These are phyloP conservation scores for Aspergillus candidus DNA, from an alignment of 2,329 filamentous ascomycete species.

Conservation along the genomic window DNA sequence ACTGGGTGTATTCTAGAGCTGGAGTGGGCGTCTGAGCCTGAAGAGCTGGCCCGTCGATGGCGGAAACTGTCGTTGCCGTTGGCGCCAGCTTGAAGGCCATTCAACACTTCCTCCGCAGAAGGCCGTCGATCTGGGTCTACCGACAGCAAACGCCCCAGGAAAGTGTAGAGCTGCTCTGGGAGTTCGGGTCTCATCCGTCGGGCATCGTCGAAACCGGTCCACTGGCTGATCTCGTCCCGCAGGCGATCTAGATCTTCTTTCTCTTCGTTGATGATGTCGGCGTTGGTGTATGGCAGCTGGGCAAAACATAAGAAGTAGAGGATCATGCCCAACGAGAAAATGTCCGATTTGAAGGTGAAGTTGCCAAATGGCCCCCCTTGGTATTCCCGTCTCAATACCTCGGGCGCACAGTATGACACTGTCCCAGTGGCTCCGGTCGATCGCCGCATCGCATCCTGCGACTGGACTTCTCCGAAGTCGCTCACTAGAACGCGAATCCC, in stretches of 20 bases:
- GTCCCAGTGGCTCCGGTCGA: slow-evolving; percentile 93
- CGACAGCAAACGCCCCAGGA: slow-evolving; percentile 74
- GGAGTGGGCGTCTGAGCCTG: slow-evolving; percentile 27
- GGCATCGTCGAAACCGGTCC: slow-evolving; percentile 80
- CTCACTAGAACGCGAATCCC: slow-evolving; percentile 80
- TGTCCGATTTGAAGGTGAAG: slow-evolving; percentile 93
- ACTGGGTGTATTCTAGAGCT: slow-evolving; percentile 35
- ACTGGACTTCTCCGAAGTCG: slow-evolving; percentile 95
- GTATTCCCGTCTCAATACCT: slow-evolving; percentile 66
- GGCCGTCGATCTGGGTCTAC: slow-evolving; percentile 71
- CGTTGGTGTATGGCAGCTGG: slow-evolving; percentile 73
- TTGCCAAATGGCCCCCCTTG: slow-evolving; percentile 71
- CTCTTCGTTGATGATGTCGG: slow-evolving; percentile 82
- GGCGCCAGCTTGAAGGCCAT: slow-evolving; percentile 64
- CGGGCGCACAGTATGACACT: slow-evolving; percentile 94
- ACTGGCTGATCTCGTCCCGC: slow-evolving; percentile 75
- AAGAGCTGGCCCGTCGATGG: slow-evolving; percentile 28
- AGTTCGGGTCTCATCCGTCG: slow-evolving; percentile 70
- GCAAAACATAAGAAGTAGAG: slow-evolving; percentile 97
- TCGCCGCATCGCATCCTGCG: slow-evolving; percentile 70
- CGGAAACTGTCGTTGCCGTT: slow-evolving; percentile 44
- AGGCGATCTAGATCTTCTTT: slow-evolving; percentile 83
- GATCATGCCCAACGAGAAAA: slow-evolving; percentile 98
- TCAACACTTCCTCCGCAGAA: slow-evolving; percentile 76
- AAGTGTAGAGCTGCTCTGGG: slow-evolving; percentile 76